Evolutionary conservation across 495 filamentous ascomycete genomes (phyloP), one percentile per base, ranked within the genome.

Genomic region (Tuber calosporum): DNA sequence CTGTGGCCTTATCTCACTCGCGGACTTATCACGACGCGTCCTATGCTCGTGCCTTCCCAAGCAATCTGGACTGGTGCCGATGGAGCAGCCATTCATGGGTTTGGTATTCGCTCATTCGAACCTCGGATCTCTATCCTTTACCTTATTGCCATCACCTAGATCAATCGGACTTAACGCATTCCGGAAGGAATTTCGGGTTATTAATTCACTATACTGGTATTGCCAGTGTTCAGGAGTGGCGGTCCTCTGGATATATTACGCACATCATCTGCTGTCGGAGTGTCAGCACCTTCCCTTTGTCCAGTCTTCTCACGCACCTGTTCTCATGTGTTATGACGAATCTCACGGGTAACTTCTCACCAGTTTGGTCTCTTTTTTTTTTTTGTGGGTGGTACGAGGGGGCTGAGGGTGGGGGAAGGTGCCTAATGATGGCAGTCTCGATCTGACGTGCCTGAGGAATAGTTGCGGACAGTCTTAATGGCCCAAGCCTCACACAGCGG

Each of bases 1-100:
- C 30, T 62, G 53, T 62, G 53, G 53, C 53, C 53, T 62, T 62
- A 30, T 62, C 53, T 30, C n/a, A 62, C 53, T 62, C 45, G n/a
- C 3, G 3, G n/a, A 30, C 53, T 17, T 9, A 62, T 9, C n/a
- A 62, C 53, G 9, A 26, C 53, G 26, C 53, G 17, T 62, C 53
- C 48, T 58, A 62, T 15, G n/a, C 8, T 26, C 11, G 11, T 26
- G 11, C n/a, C 9, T 17, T 62, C 45, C n/a, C 13, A 26, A 62
- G n/a, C 22, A 7, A 62, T 15, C 30, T 15, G 26, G 53, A 11
- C 2, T 17, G 6, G 17, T 17, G n/a, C 17, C 26, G 11, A 62
- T 30, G 13, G 53, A 62, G 30, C 7, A 62, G 7, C 53, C n/a
- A 30, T 26, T 30, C n/a, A 30, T 62, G 26, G 30, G 30, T 30